Evolutionary conservation across 2,329 filamentous ascomycete genomes (phyloP).

Genomic region (Cryphonectria nitschkei): DNA sequence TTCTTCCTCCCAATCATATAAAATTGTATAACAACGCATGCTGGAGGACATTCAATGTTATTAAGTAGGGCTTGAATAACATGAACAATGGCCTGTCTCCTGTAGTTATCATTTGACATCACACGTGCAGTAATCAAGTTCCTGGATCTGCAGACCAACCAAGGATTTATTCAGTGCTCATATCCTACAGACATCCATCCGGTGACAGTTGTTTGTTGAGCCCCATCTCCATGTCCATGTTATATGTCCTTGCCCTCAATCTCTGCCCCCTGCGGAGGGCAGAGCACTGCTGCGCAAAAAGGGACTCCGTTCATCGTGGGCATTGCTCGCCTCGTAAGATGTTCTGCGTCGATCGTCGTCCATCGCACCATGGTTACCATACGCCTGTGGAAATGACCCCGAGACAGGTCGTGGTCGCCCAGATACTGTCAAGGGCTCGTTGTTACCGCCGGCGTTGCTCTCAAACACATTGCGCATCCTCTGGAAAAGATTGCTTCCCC

Average conservation of each 20-base stretch:
- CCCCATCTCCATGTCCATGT: slow-evolving; percentile 41
- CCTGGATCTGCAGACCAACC: too few relatives aligned
- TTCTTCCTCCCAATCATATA: too few relatives aligned
- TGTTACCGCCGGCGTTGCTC: slow-evolving; percentile 19
- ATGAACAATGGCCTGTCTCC: too few relatives aligned
- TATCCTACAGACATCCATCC: too few relatives aligned
- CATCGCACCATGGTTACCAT: too few relatives aligned
- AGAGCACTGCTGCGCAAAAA: slow-evolving; percentile 34
- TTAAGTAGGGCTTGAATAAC: too few relatives aligned
- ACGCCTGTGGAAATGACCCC: slow-evolving; percentile 9
- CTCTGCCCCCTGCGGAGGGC: slow-evolving; percentile 6
- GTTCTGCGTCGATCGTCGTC: slow-evolving; percentile 10
- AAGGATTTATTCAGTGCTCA: too few relatives aligned
- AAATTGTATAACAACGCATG: too few relatives aligned
- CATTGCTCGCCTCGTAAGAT: slow-evolving; percentile 31
- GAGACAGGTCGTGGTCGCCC: neutral
- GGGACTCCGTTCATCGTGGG: slow-evolving; percentile 37
- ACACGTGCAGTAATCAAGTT: too few relatives aligned
- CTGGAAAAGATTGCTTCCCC: slow-evolving; percentile 41
- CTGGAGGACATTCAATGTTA: too few relatives aligned
- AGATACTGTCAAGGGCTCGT: neutral
- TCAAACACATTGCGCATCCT: slow-evolving; percentile 49
- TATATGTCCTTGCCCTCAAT: slow-evolving; percentile 33
- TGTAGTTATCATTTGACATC: too few relatives aligned
- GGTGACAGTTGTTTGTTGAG: too few relatives aligned